Conservation (phyloP, 2,329 filamentous ascomycete genomes). For the Cryphonectria carpinicola region DNA sequence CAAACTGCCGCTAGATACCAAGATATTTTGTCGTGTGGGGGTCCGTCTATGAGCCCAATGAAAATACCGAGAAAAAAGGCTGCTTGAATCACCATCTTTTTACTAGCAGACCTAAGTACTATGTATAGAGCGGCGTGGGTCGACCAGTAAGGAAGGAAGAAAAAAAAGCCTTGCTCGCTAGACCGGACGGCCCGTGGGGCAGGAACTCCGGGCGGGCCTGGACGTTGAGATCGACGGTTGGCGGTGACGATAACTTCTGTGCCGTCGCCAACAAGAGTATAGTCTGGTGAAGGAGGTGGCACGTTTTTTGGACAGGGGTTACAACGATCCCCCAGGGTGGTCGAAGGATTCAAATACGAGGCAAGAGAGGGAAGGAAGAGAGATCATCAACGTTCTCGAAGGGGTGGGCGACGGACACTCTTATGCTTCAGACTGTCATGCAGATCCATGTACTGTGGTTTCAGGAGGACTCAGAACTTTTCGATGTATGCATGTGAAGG, state of each 20-base stretch:
- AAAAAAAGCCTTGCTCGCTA: neutral
- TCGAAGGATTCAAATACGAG: neutral
- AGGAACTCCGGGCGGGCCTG: neutral
- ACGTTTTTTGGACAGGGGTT: neutral
- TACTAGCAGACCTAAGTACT: neutral
- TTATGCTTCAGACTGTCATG: neutral
- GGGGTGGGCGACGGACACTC: neutral
- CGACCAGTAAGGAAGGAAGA: neutral
- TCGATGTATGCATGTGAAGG: neutral
- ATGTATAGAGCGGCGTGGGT: neutral
- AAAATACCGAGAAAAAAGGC: neutral
- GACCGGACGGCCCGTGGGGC: neutral
- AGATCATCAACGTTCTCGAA: neutral
- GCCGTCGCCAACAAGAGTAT: neutral
- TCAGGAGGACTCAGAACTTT: neutral
- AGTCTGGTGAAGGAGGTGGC: neutral
- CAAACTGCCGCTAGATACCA: neutral
- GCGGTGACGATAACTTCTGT: neutral
- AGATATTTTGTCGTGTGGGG: neutral
- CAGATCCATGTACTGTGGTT: neutral
- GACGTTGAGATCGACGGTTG: neutral
- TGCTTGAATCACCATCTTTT: neutral
- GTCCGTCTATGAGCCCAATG: neutral
- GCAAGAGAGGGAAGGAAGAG: neutral
- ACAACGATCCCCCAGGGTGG: no score